Evolutionary conservation across 179 eudicot genomes (phyloP).

Genomic region (Pouteria campechiana): DNA sequence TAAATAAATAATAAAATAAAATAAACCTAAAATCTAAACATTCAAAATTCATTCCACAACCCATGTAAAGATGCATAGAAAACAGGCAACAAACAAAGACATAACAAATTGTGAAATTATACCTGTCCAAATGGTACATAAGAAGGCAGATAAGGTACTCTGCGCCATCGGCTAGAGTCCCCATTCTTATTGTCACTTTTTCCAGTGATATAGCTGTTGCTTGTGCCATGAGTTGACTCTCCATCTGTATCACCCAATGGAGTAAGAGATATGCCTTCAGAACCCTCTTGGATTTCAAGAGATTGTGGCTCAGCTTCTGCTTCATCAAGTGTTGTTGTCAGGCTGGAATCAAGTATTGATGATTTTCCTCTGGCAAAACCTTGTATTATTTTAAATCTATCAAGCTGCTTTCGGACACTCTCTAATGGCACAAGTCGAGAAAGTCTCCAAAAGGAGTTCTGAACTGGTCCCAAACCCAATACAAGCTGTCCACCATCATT

Average conservation of each 20-base stretch:
- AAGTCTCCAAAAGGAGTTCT: slow-evolving; percentile 91
- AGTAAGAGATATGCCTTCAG: slow-evolving; percentile 81
- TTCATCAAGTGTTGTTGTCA: slow-evolving; percentile 34
- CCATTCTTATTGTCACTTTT: slow-evolving; percentile 22
- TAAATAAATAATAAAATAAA: too few relatives aligned
- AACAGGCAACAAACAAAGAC: background rate
- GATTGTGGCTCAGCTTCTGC: slow-evolving; percentile 43
- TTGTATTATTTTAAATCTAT: slow-evolving; percentile 37
- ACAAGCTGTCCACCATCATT: slow-evolving; percentile 74
- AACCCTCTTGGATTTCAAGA: slow-evolving; percentile 87
- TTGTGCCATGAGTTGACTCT: slow-evolving; percentile 24
- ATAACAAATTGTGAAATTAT: slow-evolving; percentile 8
- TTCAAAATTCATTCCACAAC: too few relatives aligned
- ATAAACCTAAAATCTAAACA: too few relatives aligned
- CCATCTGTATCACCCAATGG: slow-evolving; percentile 45
- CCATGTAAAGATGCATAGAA: slow-evolving; percentile 1
- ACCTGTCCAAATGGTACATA: slow-evolving; percentile 99
- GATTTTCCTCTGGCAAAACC: slow-evolving; percentile 27
- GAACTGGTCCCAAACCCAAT: slow-evolving; percentile 92
- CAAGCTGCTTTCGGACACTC: slow-evolving; percentile 53
- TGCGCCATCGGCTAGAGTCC: slow-evolving; percentile 49
- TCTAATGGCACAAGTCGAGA: slow-evolving; percentile 86
- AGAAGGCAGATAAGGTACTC: slow-evolving; percentile 81
- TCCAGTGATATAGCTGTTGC: slow-evolving; percentile 26
- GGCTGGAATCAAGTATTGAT: slow-evolving; percentile 22